Evolutionary conservation across 2,329 filamentous ascomycete species (phyloP).

Genomic region (Colletotrichum aenigma): DNA sequence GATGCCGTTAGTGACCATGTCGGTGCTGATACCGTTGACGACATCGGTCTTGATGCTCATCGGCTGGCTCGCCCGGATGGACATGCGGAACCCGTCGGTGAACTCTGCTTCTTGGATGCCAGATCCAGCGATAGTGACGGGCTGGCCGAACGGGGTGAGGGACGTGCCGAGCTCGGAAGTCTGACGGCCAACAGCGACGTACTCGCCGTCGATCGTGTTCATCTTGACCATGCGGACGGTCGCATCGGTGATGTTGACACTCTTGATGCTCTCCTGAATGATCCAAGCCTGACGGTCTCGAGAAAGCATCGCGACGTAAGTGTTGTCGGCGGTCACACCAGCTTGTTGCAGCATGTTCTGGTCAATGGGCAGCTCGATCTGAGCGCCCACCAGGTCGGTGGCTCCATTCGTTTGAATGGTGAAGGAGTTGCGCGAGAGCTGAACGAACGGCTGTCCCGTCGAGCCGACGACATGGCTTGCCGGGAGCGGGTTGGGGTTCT

Average conservation of each 20-base stretch:
- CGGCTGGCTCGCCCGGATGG: conserved; percentile 24
- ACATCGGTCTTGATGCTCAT: conserved; percentile 24
- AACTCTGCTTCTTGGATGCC: conserved; percentile 26
- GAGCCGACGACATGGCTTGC: conserved; percentile 25
- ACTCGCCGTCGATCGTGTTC: conserved; percentile 25
- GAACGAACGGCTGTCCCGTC: conserved; percentile 25
- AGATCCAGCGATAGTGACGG: conserved; percentile 21
- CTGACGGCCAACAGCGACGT: conserved; percentile 23
- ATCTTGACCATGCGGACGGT: conserved; percentile 25
- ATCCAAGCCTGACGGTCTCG: conserved; percentile 25
- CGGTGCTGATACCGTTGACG: conserved; percentile 24
- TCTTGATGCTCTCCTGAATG: conserved; percentile 22
- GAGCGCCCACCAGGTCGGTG: conserved; percentile 23
- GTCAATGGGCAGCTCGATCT: conserved; percentile 25
- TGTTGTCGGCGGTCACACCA: conserved; percentile 24
- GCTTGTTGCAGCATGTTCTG: conserved; percentile 19
- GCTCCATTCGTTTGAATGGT: conserved; percentile 25
- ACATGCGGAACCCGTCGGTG: conserved; percentile 25
- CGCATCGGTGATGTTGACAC: conserved; percentile 25
- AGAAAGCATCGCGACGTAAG: conserved; percentile 24
- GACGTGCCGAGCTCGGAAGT: conserved; percentile 22
- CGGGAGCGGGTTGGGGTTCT: conserved; percentile 23
- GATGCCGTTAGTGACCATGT: conserved; percentile 23
- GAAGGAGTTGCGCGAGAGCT: conserved; percentile 24
- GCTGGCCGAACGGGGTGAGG: conserved; percentile 23